phyloP scores from a whole-genome alignment of 1,284 basidiomycete genomes.

The Naganishia cerealis region DNA sequence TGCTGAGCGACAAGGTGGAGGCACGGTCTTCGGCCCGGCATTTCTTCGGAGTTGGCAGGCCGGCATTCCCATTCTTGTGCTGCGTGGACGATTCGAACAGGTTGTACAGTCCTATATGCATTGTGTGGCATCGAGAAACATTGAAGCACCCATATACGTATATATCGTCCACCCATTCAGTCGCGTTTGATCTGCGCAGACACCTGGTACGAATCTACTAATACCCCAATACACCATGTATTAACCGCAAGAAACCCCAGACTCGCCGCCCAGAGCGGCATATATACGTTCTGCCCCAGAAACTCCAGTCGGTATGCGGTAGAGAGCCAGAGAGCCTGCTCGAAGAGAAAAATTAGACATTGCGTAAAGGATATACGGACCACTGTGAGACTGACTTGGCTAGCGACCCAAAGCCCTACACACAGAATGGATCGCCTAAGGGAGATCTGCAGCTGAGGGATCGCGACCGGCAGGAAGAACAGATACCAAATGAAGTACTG shows the following conservation, averaged over 20 bases:
- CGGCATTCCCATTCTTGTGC: too few species aligned
- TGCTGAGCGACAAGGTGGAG: too few species aligned
- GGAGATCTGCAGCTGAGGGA: slow-evolving; percentile 64
- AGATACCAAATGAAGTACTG: slow-evolving; percentile 99
- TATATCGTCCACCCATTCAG: background rate
- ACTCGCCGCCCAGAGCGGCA: slow-evolving; percentile 74
- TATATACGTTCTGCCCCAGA: slow-evolving; percentile 69
- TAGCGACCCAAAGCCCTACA: slow-evolving; percentile 68
- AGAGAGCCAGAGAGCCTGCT: slow-evolving; percentile 75
- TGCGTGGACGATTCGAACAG: too few species aligned
- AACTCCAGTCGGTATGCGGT: slow-evolving; percentile 89
- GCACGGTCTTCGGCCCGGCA: too few species aligned
- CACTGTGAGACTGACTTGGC: slow-evolving; percentile 56
- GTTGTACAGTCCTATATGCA: too few species aligned
- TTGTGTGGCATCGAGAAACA: too few species aligned
- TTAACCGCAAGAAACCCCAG: slow-evolving; percentile 72
- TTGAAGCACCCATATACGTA: background rate
- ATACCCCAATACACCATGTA: slow-evolving; percentile 68
- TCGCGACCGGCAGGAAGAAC: slow-evolving; percentile 79
- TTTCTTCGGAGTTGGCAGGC: too few species aligned
- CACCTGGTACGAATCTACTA: slow-evolving; percentile 57
- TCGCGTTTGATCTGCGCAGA: background rate
- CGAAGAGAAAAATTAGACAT: background rate
- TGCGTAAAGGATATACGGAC: background rate
- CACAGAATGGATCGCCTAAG: slow-evolving; percentile 56